These are phyloP conservation scores for Pestalotiopsis sp. DNA, from an alignment of 2,329 filamentous ascomycete genomes.

Conservation along the genomic window DNA sequence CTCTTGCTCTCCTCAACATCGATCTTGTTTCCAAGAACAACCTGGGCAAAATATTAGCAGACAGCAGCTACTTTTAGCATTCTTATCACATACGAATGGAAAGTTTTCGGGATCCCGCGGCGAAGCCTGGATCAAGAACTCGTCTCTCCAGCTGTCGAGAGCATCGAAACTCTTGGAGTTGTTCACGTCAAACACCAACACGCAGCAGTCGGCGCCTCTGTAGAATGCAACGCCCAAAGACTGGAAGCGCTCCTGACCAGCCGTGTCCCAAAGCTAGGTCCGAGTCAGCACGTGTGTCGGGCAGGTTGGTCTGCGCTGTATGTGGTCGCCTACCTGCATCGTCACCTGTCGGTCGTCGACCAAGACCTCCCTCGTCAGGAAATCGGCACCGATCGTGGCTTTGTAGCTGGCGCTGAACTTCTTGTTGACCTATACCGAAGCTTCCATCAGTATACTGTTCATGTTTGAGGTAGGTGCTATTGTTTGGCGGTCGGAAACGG, in stretches of 20 bases:
- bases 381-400: constrained; percentile 97
- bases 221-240: constrained; percentile 98
- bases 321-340: constrained; percentile 75
- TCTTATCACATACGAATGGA: constrained; percentile 75
- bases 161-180: constrained; percentile 99
- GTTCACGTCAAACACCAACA: constrained; percentile 97
- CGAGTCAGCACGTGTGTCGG: constrained; percentile 17
- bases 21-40: constrained; percentile 98
- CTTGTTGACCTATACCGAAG: constrained; percentile 88
- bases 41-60: constrained; percentile 47
- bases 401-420: constrained; percentile 99
- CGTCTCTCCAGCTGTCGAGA: constrained; percentile 96
- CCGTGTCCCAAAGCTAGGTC: constrained; percentile 90
- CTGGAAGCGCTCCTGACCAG: constrained; percentile 96
- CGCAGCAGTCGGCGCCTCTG: constrained; percentile 95
- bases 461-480: not conserved
- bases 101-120: constrained; percentile 97
- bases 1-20: constrained; percentile 98
- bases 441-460: not conserved
- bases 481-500: not conserved
- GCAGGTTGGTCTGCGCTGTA: not conserved
- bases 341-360: constrained; percentile 97
- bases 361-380: constrained; percentile 95
- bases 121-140: constrained; percentile 96
- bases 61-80: too few relatives aligned